Percentiles rank a stretch among this genome's conserved stretches.
These are phyloP conservation scores for Phragmites australis DNA, from an alignment of 176 grass and related monocot genomes.

Conservation along the genomic window DNA sequence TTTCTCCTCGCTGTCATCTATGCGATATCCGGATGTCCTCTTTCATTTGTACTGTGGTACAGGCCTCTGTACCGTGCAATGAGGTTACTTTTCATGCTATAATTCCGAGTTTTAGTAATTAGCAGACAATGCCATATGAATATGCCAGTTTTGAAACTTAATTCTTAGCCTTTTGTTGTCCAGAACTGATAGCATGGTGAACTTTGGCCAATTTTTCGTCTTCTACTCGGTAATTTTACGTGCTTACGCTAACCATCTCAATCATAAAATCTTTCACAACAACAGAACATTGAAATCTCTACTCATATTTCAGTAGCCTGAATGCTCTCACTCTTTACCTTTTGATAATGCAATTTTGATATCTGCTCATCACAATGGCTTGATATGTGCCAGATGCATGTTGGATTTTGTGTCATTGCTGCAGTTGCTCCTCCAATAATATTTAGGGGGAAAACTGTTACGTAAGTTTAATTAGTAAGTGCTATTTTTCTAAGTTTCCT, in stretches of 20 bases:
- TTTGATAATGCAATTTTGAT: background rate
- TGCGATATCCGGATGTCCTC: slow-evolving; percentile 76
- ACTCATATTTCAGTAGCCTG: background rate
- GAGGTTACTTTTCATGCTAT: slow-evolving; percentile 52
- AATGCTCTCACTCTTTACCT: background rate
- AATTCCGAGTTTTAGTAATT: background rate
- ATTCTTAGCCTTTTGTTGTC: slow-evolving; percentile 27
- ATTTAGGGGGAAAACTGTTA: slow-evolving; percentile 72
- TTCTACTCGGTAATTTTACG: slow-evolving; percentile 72
- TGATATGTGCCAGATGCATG: slow-evolving; percentile 61
- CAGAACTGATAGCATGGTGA: slow-evolving; percentile 89
- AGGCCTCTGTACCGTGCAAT: slow-evolving; percentile 80
- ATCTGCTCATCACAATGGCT: slow-evolving; percentile 14
- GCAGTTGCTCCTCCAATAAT: slow-evolving; percentile 84
- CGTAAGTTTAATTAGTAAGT: slow-evolving; percentile 50
- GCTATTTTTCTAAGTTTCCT: slow-evolving; percentile 1
- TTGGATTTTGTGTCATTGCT: slow-evolving; percentile 75
- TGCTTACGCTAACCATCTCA: background rate
- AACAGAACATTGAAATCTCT: background rate
- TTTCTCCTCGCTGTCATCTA: slow-evolving; percentile 83
- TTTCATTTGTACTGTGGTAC: slow-evolving; percentile 95
- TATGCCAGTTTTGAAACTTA: slow-evolving; percentile 2
- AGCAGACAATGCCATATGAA: slow-evolving; percentile 3
- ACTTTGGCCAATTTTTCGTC: slow-evolving; percentile 79
- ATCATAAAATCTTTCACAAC: background rate